Percentiles rank a stretch among this genome's conserved stretches.
These are phyloP conservation scores for Coleophoma cylindrospora DNA, from an alignment of 2,329 filamentous ascomycete genomes.

Conservation along the genomic window DNA sequence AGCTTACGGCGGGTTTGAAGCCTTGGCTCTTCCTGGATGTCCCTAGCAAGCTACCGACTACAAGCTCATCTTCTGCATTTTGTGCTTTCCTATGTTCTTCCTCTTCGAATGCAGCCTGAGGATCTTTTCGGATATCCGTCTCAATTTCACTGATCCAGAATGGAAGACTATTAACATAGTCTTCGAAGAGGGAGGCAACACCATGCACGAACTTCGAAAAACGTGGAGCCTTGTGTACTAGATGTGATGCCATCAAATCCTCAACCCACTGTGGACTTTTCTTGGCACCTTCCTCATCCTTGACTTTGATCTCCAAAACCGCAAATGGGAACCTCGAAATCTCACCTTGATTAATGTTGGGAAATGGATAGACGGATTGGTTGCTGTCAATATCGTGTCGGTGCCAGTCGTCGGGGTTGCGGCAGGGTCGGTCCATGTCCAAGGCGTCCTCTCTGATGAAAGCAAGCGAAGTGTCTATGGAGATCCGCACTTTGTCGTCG, in stretches of 20 bases:
- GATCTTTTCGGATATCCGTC: constrained; percentile 89
- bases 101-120: constrained; percentile 82
- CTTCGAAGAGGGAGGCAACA: constrained; percentile 85
- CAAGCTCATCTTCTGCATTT: constrained; percentile 79
- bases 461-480: constrained; percentile 86
- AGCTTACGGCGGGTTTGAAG: constrained; percentile 58
- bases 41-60: constrained; percentile 82
- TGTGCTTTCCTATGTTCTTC: constrained; percentile 81
- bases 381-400: constrained; percentile 80
- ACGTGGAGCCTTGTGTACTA: constrained; percentile 81
- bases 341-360: constrained; percentile 82
- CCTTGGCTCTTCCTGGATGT: constrained; percentile 33
- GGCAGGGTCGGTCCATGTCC: constrained; percentile 78
- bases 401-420: constrained; percentile 87
- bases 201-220: constrained; percentile 99
- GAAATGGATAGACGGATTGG: constrained; percentile 83
- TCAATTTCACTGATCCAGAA: constrained; percentile 95
- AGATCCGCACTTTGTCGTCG: constrained; percentile 85
- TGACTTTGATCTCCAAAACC: constrained; percentile 87
- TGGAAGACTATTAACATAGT: constrained; percentile 91
- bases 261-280: constrained; percentile 82
- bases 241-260: constrained; percentile 86
- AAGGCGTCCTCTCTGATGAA: constrained; percentile 78
- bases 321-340: constrained; percentile 88
- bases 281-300: constrained; percentile 50